Base-by-base conservation (phyloP, 2,329 filamentous ascomycete genomes). In the Paecilomyces sp. region DNA sequence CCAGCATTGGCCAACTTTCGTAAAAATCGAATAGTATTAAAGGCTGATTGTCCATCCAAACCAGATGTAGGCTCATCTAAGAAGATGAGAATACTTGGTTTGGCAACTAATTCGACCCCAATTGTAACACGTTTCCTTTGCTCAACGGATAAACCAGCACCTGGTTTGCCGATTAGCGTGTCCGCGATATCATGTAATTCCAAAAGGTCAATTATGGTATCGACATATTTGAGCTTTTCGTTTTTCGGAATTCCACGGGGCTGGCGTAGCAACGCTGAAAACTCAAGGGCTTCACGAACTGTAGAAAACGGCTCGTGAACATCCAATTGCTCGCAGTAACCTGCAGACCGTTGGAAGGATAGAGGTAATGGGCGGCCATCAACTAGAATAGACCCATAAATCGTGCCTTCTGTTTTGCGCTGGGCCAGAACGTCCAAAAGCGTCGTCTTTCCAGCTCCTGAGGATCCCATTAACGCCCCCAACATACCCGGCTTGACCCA, bases 401-500 rank as follows among this genome's bases (percentile, higher is more conserved):
- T 81, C 11, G 86, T 80, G 56, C 87, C 86, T 36, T 80, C 79
- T 3, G 78, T 85, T 68, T 91, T 87, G 0, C 90, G 83, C 65
- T 91, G 88, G 0, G 89, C 86, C 2, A 89, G 75, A 0, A 88
- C 89, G 70, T 93, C 90, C 4, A 94, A 77, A 0, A 94, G 78
- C 0, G 90, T 93, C 0, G 75, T 77, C 73, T 94, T 94, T 2
- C 90, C 90, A 4, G 90, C 90, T 30, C 88, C 89, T 1, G 85
- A 90, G 1, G 88, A 88, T 25, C 91, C 90, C 80, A 93, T 89
- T 1, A 94, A 78, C 0, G 90, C 90, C 22, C 90, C 84, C 77
- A 94, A 83, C 61, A 88, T 80, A 8, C 90, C 90, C 0, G 90
- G 90, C 67, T 91, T 91, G 1, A 87, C 89, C 69, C 90, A 92